Base-by-base conservation (phyloP, 2,329 filamentous ascomycete species). In the Aspergillus udagawae region DNA sequence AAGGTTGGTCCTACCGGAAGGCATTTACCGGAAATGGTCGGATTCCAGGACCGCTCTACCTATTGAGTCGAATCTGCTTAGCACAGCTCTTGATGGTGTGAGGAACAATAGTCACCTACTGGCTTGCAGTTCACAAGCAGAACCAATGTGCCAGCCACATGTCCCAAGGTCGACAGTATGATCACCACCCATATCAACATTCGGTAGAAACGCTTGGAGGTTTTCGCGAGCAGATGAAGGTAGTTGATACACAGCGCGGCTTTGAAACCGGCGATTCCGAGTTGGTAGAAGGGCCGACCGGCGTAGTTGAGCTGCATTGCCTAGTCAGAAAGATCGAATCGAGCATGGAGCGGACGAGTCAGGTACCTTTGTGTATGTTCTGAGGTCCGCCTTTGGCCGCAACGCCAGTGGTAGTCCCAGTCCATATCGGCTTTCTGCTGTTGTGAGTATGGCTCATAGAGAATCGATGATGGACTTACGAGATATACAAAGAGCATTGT, bases 241-340 rank as follows among this genome's bases (percentile, higher is more conserved):
- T 83, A 83, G 60, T 79, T 81, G 62, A 83, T 77, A 56, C 82
- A 71, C 2, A 83, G 70, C 0, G 81, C 80, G 28, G 82, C 77
- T 64, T 84, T 84, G 75, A 84, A 84, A 56, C 82, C 82, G 58
- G 79, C 79, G 65, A 84, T 82, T 41, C 82, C 82, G 7, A 82
- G 51, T 59, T 83, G 80, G 58, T 84, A 84, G 48, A 83, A 77
- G 0, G 82, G 82, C 2, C 82, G 76, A 1, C 81, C 82, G 4
- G 78, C 79, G 60, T 76, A 83, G 65, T 84, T 84, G 63, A 81
- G 70, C 54, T 79, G 65, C 17, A 10, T 12, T 27, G 9, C 21
- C 20, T 35, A 25, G 41, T 54, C 20, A 21, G 44, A 27, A 9
- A 32, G 4, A 28, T 6, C 25, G 1, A 47, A 14, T 25, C 6